Evolutionary conservation across 306 rosid genomes (phyloP).

Genomic region (Castanea sativa): DNA sequence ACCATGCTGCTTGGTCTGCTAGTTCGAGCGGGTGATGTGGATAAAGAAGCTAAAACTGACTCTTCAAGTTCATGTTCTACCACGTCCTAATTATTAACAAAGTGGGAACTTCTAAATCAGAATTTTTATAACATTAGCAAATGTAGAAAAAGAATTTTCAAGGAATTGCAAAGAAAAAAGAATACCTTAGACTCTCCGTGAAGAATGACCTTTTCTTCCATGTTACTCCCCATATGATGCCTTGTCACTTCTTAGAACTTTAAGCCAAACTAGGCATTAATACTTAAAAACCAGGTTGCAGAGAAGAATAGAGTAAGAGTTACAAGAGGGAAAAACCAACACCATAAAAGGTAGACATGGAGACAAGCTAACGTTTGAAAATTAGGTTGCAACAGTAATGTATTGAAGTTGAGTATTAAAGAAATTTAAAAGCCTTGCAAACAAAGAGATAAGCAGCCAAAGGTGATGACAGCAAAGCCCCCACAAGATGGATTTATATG

Average conservation of each 20-base stretch:
- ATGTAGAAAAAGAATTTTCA: neutral
- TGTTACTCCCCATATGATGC: slow-evolving; percentile 53
- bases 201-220: slow-evolving; percentile 37
- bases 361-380: neutral
- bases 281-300: neutral
- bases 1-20: slow-evolving; percentile 82
- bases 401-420: slow-evolving; percentile 4
- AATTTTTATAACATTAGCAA: neutral
- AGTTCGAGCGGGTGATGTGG: slow-evolving; percentile 47
- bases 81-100: slow-evolving; percentile 12
- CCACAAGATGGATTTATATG: neutral
- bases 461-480: neutral
- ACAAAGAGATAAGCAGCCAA: too few relatives aligned
- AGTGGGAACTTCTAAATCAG: neutral
- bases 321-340: neutral
- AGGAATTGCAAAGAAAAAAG: neutral
- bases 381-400: neutral
- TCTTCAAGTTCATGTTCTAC: slow-evolving; percentile 29
- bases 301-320: neutral
- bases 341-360: neutral
- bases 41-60: slow-evolving; percentile 33
- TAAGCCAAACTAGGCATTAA: neutral
- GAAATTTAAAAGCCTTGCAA: neutral
- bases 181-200: slow-evolving; percentile 52
- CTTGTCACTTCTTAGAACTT: neutral